Evolutionary conservation across 2,329 filamentous ascomycete genomes (phyloP).

Genomic region (Stromatinia cepivora): DNA sequence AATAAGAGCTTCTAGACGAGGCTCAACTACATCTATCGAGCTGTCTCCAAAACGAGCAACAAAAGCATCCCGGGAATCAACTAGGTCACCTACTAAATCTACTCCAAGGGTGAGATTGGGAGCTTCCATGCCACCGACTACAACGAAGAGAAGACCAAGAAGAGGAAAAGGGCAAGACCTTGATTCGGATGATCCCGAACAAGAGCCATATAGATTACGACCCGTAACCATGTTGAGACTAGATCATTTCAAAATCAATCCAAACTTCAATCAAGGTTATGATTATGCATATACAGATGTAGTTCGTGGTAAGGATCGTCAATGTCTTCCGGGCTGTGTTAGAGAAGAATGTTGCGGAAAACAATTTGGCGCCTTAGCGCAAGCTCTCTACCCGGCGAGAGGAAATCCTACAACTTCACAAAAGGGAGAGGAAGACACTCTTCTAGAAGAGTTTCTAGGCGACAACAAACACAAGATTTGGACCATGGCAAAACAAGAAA

Average conservation of each 20-base stretch:
- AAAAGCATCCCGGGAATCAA: not conserved
- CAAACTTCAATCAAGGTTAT: slow-evolving; percentile 56
- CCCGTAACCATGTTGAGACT: slow-evolving; percentile 45
- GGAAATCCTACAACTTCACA: slow-evolving; percentile 33
- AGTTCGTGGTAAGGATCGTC: slow-evolving; percentile 58
- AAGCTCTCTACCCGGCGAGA: slow-evolving; percentile 29
- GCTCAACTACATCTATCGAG: not conserved
- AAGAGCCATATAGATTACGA: slow-evolving; percentile 45
- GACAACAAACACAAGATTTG: slow-evolving; percentile 57
- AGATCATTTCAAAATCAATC: slow-evolving; percentile 66
- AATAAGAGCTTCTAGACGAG: slow-evolving; percentile 16
- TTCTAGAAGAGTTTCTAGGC: slow-evolving; percentile 59
- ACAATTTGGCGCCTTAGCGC: slow-evolving; percentile 39
- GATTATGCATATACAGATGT: slow-evolving; percentile 62
- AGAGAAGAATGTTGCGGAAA: slow-evolving; percentile 54
- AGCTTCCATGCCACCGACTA: not conserved
- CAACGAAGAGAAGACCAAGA: not conserved
- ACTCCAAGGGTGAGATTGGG: not conserved
- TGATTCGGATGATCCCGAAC: slow-evolving; percentile 27
- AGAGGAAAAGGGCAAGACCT: not conserved
- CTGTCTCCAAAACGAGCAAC: not conserved
- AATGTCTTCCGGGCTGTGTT: slow-evolving; percentile 62
- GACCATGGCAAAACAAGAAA: slow-evolving; percentile 59
- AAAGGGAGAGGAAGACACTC: slow-evolving; percentile 47
- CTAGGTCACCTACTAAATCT: not conserved